Evolutionary conservation across 371 early-diverging fungal genomes (phyloP).

Genomic region (Polyrhizophydium stewartii): DNA sequence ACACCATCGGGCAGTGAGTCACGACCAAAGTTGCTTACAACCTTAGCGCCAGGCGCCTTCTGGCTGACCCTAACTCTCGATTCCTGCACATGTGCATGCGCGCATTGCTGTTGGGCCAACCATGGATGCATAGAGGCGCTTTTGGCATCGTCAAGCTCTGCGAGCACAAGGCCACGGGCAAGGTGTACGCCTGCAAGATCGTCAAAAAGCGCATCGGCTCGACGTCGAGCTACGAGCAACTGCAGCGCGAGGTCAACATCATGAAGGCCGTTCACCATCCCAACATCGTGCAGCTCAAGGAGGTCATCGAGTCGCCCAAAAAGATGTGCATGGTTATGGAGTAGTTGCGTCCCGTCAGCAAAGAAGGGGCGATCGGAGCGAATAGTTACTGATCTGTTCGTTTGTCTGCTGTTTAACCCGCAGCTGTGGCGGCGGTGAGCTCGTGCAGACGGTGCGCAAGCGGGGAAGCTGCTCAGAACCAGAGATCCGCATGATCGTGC

Average conservation of each 20-base stretch:
- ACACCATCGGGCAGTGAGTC: conserved; percentile 35
- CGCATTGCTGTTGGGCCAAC: too few relatives aligned
- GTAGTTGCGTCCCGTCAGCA: too few relatives aligned
- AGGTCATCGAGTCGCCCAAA: conserved; percentile 41
- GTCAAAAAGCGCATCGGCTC: conserved; percentile 32
- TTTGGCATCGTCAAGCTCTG: conserved; percentile 42
- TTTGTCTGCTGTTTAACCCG: too few relatives aligned
- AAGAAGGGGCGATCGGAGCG: too few relatives aligned
- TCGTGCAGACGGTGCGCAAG: conserved; percentile 24
- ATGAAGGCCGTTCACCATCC: conserved; percentile 39
- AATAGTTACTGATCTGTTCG: too few relatives aligned
- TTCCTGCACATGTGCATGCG: too few relatives aligned
- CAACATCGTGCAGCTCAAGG: conserved; percentile 32
- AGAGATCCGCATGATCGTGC: conserved; percentile 22
- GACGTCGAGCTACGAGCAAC: conserved; percentile 31
- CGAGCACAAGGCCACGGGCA: conserved; percentile 18
- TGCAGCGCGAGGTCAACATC: conserved; percentile 39
- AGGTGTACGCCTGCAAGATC: conserved; percentile 38
- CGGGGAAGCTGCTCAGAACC: conserved; percentile 17
- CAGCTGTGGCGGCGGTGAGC: conserved; percentile 36
- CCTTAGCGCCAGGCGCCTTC: neutral
- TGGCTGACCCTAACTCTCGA: too few relatives aligned
- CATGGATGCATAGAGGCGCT: conserved; percentile 24
- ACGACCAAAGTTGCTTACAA: neutral
- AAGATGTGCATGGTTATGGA: conserved; percentile 45